Percentiles rank a stretch among this genome's conserved stretches.
Evolutionary conservation across 2,329 filamentous ascomycete species (phyloP).

Genomic region (Stachybotrys chartarum): DNA sequence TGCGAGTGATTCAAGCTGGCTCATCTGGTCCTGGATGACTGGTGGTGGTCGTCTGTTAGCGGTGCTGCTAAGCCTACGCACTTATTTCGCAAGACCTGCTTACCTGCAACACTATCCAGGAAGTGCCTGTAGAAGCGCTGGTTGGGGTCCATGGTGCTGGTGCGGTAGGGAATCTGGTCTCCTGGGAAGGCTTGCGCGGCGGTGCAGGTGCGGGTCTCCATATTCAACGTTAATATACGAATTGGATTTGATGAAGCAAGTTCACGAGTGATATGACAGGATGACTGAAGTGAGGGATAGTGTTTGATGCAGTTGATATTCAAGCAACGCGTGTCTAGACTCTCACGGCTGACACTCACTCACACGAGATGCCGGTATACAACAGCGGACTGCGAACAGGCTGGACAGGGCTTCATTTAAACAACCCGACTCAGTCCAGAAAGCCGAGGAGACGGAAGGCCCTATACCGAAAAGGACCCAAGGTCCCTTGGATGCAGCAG

Average conservation of each 20-base stretch:
- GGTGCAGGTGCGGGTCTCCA: slow-evolving; percentile 17
- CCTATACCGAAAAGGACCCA: neutral
- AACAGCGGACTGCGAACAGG: neutral
- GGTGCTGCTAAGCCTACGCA: neutral
- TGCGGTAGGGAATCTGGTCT: slow-evolving; percentile 14
- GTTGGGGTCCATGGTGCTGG: slow-evolving; percentile 40
- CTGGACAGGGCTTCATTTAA: neutral
- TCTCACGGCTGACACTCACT: neutral
- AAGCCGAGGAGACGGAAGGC: neutral
- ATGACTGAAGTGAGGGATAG: neutral
- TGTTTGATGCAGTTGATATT: neutral
- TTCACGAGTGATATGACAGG: neutral
- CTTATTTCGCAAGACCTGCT: slow-evolving; percentile 12
- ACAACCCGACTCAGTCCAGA: neutral
- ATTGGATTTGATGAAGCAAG: neutral
- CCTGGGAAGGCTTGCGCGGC: slow-evolving; percentile 11
- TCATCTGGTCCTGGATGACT: slow-evolving; percentile 75
- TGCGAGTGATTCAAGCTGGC: slow-evolving; percentile 55
- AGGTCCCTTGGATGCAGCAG: neutral
- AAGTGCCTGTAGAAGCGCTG: slow-evolving; percentile 83
- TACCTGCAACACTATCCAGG: slow-evolving; percentile 66
- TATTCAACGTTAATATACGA: slow-evolving; percentile 1
- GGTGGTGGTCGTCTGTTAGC: neutral
- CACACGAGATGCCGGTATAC: neutral
- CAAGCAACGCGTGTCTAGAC: neutral